Evolutionary conservation across 371 early-diverging fungal genomes (phyloP).

Genomic region (Mucor ambiguus): DNA sequence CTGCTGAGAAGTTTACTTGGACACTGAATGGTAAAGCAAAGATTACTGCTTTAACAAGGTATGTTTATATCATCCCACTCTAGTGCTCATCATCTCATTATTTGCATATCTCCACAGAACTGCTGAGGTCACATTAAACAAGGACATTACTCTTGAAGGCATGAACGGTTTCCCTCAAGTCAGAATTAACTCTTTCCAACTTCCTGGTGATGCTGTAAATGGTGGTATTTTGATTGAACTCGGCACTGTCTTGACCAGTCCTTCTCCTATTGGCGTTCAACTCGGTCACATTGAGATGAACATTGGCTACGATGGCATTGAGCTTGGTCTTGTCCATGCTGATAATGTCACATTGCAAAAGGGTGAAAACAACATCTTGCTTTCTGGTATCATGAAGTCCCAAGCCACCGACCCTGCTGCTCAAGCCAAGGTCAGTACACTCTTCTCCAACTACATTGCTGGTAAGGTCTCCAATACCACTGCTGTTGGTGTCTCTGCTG

Average conservation of each 20-base stretch:
- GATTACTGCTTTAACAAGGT: conserved; percentile 46
- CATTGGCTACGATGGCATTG: conserved; percentile 53
- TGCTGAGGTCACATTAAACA: conserved; percentile 44
- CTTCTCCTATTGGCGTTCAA: conserved; percentile 63
- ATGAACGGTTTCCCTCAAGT: conserved; percentile 62
- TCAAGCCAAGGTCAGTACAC: conserved; percentile 46
- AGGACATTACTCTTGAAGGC: conserved; percentile 44
- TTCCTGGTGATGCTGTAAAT: conserved; percentile 60
- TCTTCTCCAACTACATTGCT: conserved; percentile 61
- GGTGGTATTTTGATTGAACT: conserved; percentile 62
- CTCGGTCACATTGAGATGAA: conserved; percentile 60
- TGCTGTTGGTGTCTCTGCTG: conserved; percentile 59
- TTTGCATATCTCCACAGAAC: conserved; percentile 24
- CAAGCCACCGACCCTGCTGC: conserved; percentile 46
- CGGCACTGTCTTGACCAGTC: conserved; percentile 56
- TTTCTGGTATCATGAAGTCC: conserved; percentile 57
- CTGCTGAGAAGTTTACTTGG: conserved; percentile 44
- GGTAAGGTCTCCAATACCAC: conserved; percentile 52
- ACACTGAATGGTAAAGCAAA: conserved; percentile 38
- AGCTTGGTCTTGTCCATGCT: conserved; percentile 55
- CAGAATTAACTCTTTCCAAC: conserved; percentile 54
- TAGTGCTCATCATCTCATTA: conserved; percentile 48
- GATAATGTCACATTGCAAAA: conserved; percentile 46
- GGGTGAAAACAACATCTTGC: conserved; percentile 53
- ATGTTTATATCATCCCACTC: conserved; percentile 44